Base-by-base conservation (phyloP, 2,329 filamentous ascomycete species). In the Epichloe coenophiala region DNA sequence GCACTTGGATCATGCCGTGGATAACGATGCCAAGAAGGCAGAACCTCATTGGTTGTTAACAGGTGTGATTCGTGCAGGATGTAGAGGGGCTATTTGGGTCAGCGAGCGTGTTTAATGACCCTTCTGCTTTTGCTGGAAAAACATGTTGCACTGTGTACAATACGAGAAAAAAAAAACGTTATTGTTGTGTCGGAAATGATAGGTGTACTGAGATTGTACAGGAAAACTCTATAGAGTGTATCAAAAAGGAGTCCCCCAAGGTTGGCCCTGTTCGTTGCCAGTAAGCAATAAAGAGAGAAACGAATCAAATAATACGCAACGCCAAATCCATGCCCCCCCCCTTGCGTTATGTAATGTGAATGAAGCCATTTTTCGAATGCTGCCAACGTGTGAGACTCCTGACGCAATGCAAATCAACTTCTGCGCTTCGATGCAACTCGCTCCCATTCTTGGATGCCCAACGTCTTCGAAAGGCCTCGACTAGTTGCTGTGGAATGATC, bases 1-100 rank as follows among this genome's bases (percentile, higher is more conserved):
- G 73, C 93, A 98, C 72, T 70, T 98, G 57, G 93, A 98, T 65
- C 86, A 95, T 70, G 93, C 93, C 0, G 85, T 98, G 19, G 85
- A 93, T 65, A 85, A 97, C 62, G 91, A 97, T 69, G 84, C 90
- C 3, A 88, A 93, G 67, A 81, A 89, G 68, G 93, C 93, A 5
- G 80, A 83, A 65, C 90, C 91, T 31, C 91, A 97, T 66, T 90
- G 91, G 73, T 69, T 95, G 50, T 71, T 98, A 55, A 95, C 89
- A 0, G 86, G 85, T 43, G 77, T 90, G 8, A 96, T 98, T 59
- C 76, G 90, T 49, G 80, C 86, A n/a, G 93, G 93, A 1, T 98
- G 93, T 67, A 78, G 86, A 55, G 84, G 88, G 0, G 93, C 93
- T 0, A 98, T 98, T 55, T 95, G 88, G 85, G 80, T 95, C 45